phyloP scores from a whole-genome alignment of 176 grass and related monocot species.

The Lolium multiflorum region DNA sequence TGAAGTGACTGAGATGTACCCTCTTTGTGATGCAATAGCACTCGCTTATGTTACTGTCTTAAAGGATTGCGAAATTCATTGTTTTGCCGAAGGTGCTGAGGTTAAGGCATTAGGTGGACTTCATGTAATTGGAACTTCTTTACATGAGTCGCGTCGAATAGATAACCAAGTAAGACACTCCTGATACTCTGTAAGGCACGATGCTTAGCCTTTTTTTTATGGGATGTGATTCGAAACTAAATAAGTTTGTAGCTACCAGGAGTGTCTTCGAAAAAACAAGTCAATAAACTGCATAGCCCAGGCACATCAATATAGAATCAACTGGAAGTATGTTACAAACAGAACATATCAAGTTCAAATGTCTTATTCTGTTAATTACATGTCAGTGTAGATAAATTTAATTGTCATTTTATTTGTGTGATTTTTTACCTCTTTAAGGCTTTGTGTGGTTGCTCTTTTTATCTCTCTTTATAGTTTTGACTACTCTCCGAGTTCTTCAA shows the following conservation, averaged over 20 bases:
- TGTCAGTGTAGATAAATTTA: neutral
- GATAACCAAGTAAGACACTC: conserved; percentile 91
- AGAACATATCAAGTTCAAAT: neutral
- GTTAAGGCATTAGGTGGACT: conserved; percentile 95
- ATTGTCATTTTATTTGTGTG: neutral
- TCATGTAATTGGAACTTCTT: conserved; percentile 95
- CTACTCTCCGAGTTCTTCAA: neutral
- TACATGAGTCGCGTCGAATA: conserved; percentile 94
- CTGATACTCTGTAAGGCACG: conserved; percentile 12
- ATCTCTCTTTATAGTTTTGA: neutral
- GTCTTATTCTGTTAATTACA: conserved; percentile 26
- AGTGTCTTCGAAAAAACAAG: neutral
- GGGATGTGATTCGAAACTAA: neutral
- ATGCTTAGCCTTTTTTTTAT: conserved; percentile 31
- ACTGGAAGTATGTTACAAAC: conserved; percentile 30
- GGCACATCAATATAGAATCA: conserved; percentile 17
- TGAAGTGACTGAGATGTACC: conserved; percentile 68
- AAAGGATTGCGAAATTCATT: conserved; percentile 84
- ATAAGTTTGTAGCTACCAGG: conserved; percentile 6
- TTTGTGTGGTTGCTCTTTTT: neutral
- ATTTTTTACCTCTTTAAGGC: too few relatives aligned
- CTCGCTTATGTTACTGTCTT: conserved; percentile 80
- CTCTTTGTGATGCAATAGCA: conserved; percentile 71
- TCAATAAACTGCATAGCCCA: conserved; percentile 3
- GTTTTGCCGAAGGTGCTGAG: conserved; percentile 76